Conservation (phyloP, 2,329 filamentous ascomycete genomes). For the Diaporthe sp. region DNA sequence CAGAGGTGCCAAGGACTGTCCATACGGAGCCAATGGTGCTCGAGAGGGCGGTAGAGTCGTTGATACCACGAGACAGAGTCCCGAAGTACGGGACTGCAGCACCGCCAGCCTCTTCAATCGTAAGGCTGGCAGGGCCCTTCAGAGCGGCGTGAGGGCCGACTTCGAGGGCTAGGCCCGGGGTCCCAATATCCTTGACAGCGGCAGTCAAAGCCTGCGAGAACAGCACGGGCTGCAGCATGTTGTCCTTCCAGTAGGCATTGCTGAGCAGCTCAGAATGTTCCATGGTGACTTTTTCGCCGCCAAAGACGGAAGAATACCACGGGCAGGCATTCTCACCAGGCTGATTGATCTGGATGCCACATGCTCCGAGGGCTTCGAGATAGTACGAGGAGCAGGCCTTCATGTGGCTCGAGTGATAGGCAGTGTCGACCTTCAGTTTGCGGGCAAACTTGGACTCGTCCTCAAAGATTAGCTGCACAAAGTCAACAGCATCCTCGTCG, state of each 20-base stretch:
- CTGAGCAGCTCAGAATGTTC: conserved; percentile 1
- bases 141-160: conserved; percentile 56
- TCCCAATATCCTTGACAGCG: conserved; percentile 31
- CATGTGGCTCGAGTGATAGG: conserved; percentile 59
- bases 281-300: conserved; percentile 32
- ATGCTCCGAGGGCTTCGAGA: conserved; percentile 31
- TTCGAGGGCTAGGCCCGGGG: conserved; percentile 45
- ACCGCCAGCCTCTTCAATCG: conserved; percentile 40
- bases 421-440: conserved; percentile 53
- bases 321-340: background rate
- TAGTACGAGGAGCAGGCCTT: conserved; percentile 34
- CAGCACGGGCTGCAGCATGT: conserved; percentile 45
- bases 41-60: conserved; percentile 43
- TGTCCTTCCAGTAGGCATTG: conserved; percentile 44
- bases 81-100: conserved; percentile 46
- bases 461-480: conserved; percentile 45
- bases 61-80: conserved; percentile 41
- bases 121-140: conserved; percentile 54
- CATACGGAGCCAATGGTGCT: conserved; percentile 42
- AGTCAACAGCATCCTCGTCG: conserved; percentile 47
- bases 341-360: background rate
- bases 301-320: conserved; percentile 47
- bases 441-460: conserved; percentile 49
- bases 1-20: conserved; percentile 18
- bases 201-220: conserved; percentile 43